Conservation (phyloP, 2,329 filamentous ascomycete genomes). For the Ophiocordyceps polyrhachis-furcata region DNA sequence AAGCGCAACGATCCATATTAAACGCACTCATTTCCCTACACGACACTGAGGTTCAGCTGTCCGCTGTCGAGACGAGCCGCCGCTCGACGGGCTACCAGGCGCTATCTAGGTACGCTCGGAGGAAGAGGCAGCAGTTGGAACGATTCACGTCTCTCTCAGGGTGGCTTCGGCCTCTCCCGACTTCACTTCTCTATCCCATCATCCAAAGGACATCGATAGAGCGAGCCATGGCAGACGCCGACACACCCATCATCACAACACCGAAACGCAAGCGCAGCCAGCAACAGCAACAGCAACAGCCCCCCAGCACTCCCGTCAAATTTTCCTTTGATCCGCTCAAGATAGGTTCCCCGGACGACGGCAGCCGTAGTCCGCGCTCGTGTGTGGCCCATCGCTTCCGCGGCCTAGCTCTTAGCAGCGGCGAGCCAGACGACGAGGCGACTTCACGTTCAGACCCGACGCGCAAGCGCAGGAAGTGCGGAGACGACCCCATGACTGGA, state of each 20-base stretch:
- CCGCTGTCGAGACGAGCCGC: background rate
- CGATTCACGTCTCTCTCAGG: background rate
- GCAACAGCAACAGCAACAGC: slow-evolving; percentile 5
- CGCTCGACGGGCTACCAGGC: background rate
- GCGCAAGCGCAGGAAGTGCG: slow-evolving; percentile 3
- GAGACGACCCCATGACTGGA: background rate
- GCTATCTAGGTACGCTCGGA: background rate
- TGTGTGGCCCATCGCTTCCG: slow-evolving; percentile 33
- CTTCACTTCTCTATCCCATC: background rate
- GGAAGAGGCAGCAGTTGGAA: background rate
- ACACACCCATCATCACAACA: slow-evolving; percentile 8
- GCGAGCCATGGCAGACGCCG: background rate
- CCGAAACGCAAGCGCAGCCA: slow-evolving; percentile 28
- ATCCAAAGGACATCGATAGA: too few relatives aligned
- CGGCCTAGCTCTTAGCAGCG: slow-evolving; percentile 27
- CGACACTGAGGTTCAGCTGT: background rate
- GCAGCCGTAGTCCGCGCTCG: slow-evolving; percentile 32
- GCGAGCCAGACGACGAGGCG: slow-evolving; percentile 12
- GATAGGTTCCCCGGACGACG: slow-evolving; percentile 20
- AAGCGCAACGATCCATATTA: background rate
- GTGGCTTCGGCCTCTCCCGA: background rate
- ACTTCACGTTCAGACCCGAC: slow-evolving; percentile 7
- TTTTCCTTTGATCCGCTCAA: slow-evolving; percentile 27
- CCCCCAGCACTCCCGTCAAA: slow-evolving; percentile 14
- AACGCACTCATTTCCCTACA: background rate